A percentile compares a stretch with the other conserved stretches of the same genome.
Evolutionary conservation across 1,284 basidiomycete genomes (phyloP).

Genomic region (Coniferiporia weirii): DNA sequence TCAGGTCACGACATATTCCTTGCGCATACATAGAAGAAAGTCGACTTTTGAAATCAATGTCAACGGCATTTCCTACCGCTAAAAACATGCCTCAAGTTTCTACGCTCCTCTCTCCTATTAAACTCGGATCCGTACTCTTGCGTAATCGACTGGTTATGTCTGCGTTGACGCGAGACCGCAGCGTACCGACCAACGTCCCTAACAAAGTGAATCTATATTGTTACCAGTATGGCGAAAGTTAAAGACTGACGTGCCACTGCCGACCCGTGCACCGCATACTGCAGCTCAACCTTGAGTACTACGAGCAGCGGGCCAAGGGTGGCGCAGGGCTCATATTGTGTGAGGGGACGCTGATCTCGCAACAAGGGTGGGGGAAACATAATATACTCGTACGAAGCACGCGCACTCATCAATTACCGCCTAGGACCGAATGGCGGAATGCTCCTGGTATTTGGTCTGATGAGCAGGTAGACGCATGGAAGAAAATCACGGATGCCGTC

Average conservation of each 20-base stretch:
- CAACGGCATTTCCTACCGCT: neutral
- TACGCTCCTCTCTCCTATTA: slow-evolving; percentile 31
- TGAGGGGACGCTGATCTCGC: slow-evolving; percentile 37
- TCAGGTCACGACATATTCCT: neutral
- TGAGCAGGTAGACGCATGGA: slow-evolving; percentile 34
- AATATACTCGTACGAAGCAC: neutral
- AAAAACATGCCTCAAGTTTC: slow-evolving; percentile 1
- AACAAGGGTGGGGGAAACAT: slow-evolving; percentile 34
- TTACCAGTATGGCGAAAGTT: neutral
- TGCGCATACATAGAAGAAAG: neutral
- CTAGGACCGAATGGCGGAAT: slow-evolving; percentile 27
- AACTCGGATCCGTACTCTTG: slow-evolving; percentile 29
- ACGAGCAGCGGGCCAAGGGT: slow-evolving; percentile 37
- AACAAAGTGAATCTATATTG: slow-evolving; percentile 22
- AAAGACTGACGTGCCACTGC: neutral
- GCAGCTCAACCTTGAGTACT: slow-evolving; percentile 39
- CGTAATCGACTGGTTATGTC: slow-evolving; percentile 31
- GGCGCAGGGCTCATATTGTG: slow-evolving; percentile 40
- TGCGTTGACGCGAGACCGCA: slow-evolving; percentile 32
- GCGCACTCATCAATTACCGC: neutral
- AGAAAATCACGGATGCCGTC: slow-evolving; percentile 35
- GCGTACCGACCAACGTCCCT: slow-evolving; percentile 29
- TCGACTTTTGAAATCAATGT: neutral
- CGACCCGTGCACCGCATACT: neutral
- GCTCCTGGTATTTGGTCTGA: slow-evolving; percentile 33